Evolutionary conservation across 1,284 basidiomycete species (phyloP).

Genomic region (Cryptococcus hybrid): DNA sequence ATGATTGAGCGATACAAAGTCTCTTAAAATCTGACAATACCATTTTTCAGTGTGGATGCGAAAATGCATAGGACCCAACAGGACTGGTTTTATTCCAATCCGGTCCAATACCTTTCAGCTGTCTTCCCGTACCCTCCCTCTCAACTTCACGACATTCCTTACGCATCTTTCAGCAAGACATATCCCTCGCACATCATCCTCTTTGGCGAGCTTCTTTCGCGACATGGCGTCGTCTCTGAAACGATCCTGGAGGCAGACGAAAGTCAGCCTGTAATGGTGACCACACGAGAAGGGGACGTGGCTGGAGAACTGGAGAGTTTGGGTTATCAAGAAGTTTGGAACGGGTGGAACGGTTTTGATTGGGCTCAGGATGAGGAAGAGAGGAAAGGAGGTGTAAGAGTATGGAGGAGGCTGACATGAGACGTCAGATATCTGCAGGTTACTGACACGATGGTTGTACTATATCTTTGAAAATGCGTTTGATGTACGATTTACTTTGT

Average conservation of each 20-base stretch:
- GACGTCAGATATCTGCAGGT: too few relatives aligned
- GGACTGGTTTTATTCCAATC: slow-evolving; percentile 54
- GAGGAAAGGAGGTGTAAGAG: slow-evolving; percentile 68
- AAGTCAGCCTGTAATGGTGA: slow-evolving; percentile 57
- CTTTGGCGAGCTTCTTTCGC: slow-evolving; percentile 22
- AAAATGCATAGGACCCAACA: slow-evolving; percentile 26
- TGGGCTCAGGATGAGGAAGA: slow-evolving; percentile 73
- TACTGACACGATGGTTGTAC: not conserved
- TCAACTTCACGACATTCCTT: slow-evolving; percentile 23
- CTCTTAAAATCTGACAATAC: not conserved
- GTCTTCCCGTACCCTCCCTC: slow-evolving; percentile 57
- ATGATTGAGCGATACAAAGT: too few relatives aligned
- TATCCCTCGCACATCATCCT: slow-evolving; percentile 29
- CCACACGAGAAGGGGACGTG: slow-evolving; percentile 39
- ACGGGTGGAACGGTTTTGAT: slow-evolving; percentile 62
- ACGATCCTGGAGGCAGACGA: slow-evolving; percentile 68
- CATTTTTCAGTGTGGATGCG: not conserved
- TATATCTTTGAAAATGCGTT: not conserved
- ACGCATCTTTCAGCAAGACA: slow-evolving; percentile 56
- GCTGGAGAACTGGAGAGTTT: slow-evolving; percentile 55
- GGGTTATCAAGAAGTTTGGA: slow-evolving; percentile 64
- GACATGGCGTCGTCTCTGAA: slow-evolving; percentile 41
- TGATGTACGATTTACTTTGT: slow-evolving; percentile 1
- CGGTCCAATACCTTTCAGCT: slow-evolving; percentile 61
- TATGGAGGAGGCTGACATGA: slow-evolving; percentile 19